These are phyloP conservation scores for Xylaria grammica DNA, from an alignment of 495 filamentous ascomycete genomes.

Conservation along the genomic window DNA sequence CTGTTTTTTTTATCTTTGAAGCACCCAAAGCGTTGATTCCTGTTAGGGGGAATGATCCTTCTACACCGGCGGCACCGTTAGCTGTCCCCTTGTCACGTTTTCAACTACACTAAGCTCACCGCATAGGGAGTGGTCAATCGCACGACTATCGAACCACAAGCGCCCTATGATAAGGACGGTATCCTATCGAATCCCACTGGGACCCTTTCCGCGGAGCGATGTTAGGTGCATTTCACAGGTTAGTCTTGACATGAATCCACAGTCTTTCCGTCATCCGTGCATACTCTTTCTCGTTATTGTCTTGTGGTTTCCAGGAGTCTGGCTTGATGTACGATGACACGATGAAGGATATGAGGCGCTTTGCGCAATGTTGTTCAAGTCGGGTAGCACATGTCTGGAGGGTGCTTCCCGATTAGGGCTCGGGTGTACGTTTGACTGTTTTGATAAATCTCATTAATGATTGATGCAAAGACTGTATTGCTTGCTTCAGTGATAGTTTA, in stretches of 20 bases:
- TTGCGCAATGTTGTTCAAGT: neutral
- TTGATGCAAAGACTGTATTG: neutral
- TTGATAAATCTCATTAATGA: neutral
- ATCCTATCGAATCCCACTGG: neutral
- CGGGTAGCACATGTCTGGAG: neutral
- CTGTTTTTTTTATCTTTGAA: too few relatives aligned
- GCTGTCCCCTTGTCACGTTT: neutral
- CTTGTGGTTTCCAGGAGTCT: too few relatives aligned
- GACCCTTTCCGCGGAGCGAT: neutral
- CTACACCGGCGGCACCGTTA: neutral
- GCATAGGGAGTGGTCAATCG: neutral
- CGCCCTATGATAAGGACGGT: neutral
- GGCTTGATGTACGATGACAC: neutral
- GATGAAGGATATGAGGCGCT: neutral
- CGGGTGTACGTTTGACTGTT: neutral
- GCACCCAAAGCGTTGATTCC: too few relatives aligned
- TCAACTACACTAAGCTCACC: neutral
- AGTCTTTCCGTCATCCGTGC: neutral
- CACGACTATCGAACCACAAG: slow-evolving; percentile 4
- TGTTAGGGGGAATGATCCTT: too few relatives aligned
- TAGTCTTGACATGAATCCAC: neutral
- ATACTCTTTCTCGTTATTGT: neutral
- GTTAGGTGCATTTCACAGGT: neutral
- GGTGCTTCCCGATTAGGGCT: too few relatives aligned
- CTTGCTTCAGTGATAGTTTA: too few relatives aligned